Conservation (phyloP, 768 basidiomycete species). For the Tylopilus balloui region DNA sequence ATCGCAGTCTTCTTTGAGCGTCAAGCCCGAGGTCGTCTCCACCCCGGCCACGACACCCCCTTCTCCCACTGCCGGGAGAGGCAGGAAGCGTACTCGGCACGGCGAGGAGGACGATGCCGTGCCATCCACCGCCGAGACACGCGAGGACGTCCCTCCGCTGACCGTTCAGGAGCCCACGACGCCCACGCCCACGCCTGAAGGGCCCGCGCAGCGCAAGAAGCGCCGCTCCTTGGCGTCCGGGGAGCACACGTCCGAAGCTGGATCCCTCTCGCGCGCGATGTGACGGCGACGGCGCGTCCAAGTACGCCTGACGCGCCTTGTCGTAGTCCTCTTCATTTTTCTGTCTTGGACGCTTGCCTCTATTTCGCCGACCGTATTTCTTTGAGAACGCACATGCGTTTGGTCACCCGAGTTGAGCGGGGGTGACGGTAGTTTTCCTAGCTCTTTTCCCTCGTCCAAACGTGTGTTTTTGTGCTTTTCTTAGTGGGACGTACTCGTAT, state of each 20-base stretch:
- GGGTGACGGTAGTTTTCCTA: no score
- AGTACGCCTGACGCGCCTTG: neutral
- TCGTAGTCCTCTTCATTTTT: neutral
- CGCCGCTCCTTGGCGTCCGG: neutral
- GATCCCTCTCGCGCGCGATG: neutral
- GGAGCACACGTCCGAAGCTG: neutral
- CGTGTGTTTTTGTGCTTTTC: no score
- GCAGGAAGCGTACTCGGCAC: constrained; percentile 16
- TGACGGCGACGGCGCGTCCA: neutral
- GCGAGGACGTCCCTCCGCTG: neutral
- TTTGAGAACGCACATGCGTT: neutral
- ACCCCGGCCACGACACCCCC: constrained; percentile 4
- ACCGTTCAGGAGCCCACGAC: neutral
- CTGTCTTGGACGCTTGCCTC: neutral
- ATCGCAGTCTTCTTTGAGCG: neutral
- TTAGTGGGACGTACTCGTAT: no score
- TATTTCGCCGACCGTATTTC: neutral
- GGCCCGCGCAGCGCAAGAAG: constrained; percentile 15
- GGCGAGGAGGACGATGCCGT: constrained; percentile 4
- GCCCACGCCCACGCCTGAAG: neutral
- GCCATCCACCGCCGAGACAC: neutral
- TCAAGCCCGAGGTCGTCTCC: neutral
- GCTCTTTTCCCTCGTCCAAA: no score
- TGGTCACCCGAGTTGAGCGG: neutral
- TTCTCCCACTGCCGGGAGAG: constrained; percentile 9